phyloP scores from a whole-genome alignment of 2,329 filamentous ascomycete genomes.

The Exophiala calicioides region DNA sequence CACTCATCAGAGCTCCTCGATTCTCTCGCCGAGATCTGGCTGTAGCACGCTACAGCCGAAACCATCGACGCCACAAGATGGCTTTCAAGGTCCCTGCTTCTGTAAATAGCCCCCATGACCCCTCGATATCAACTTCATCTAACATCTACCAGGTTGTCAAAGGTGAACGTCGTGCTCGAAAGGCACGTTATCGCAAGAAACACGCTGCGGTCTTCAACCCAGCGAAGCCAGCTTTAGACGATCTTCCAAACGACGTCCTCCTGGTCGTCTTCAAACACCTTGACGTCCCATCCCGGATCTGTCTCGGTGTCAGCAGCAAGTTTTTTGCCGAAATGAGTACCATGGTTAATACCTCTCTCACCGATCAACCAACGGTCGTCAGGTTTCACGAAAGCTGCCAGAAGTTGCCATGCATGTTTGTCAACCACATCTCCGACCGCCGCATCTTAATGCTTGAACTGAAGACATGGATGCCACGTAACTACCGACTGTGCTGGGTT shows the following conservation, averaged over 20 bases:
- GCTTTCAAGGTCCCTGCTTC: neutral
- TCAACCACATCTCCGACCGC: constrained; percentile 90
- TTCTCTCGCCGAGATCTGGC: no score
- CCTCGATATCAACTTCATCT: neutral
- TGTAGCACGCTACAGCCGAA: no score
- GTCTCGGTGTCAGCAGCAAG: constrained; percentile 1
- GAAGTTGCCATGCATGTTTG: constrained; percentile 18
- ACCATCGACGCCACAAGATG: no score
- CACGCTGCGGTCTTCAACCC: neutral
- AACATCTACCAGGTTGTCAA: neutral
- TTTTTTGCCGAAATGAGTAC: neutral
- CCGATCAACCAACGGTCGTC: neutral
- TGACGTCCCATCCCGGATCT: constrained; percentile 6
- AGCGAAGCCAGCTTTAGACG: neutral
- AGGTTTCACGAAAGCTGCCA: constrained; percentile 2
- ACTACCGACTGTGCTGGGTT: constrained; percentile 15
- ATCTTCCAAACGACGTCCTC: constrained; percentile 4
- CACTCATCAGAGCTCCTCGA: no score
- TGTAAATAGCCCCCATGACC: neutral
- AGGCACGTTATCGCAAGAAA: neutral
- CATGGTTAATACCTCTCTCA: constrained; percentile 2
- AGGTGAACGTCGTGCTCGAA: neutral
- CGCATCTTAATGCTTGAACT: constrained; percentile 91
- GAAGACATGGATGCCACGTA: constrained; percentile 62
- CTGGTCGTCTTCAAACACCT: constrained; percentile 2